Base-by-base conservation (phyloP, 257 asterid genomes). In the Jacaranda copaia region DNA sequence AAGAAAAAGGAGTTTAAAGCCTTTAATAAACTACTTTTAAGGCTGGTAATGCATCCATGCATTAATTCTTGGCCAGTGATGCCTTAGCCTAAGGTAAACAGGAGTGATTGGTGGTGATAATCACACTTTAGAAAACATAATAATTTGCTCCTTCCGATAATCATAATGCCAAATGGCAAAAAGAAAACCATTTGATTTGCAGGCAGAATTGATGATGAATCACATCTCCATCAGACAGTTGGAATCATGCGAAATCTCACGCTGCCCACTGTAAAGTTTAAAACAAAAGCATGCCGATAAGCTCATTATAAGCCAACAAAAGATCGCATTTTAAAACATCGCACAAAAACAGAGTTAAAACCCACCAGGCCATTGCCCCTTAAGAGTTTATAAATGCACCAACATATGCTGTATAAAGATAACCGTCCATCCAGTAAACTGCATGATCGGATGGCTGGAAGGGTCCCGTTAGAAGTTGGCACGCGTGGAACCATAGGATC, bases 401-500 rank as follows among this genome's bases (percentile, higher is more conserved):
- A 42, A 12, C 11, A 32, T 6, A 16, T 39, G 36, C 8, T 69
- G 10, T 5, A 76, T 48, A 55, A 68, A 78, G 72, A 40, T 2
- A n/a, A 25, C 32, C 8, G 32, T 19, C 68, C 19, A 39, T 9
- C 42, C 8, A 13, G 57, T 10, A 7, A 46, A 57, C n/a, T 62
- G 48, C 72, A 79, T 43, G 80, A 71, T 46, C 73, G 74, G 75
- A 87, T 90, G 96, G 81, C 75, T 35, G 88, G 81, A 64, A 81
- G 59, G 52, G 70, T 77, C 45, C 89, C 91, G 0, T 45, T 85
- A 78, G 91, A 90, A 74, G 86, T 93, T 15, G 98, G 91, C 18
- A 84, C 97, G 3, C 87, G 96, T 15, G 98, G 98, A 46, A 90
- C 97, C 7, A 81, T 93, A 56, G 98, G 96, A 81, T 92, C 97